Percentiles rank a stretch among this genome's conserved stretches.
Conservation (phyloP, 129 eudicot species). For the Flaveria linearis region DNA sequence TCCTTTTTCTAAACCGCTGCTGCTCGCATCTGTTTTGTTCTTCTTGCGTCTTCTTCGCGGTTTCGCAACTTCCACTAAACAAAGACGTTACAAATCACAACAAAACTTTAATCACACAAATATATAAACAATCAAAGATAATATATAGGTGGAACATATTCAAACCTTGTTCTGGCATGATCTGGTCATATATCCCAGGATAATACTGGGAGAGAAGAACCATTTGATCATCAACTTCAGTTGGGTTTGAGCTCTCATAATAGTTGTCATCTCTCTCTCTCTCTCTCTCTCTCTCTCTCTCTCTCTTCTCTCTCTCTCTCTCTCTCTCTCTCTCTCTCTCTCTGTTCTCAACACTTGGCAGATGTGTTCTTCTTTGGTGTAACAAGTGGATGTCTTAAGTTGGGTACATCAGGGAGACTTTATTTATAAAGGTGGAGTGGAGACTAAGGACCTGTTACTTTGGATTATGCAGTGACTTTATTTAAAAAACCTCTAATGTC, state of each 20-base stretch:
- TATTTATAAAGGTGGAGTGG: constrained; percentile 50
- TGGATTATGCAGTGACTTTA: constrained; percentile 39
- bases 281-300: constrained; percentile 27
- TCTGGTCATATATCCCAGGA: constrained; percentile 67
- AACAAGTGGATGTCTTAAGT: constrained; percentile 42
- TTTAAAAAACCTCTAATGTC: constrained; percentile 34
- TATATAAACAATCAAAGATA: constrained; percentile 7
- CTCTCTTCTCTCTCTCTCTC: constrained; percentile 27
- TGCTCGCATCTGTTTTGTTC: constrained; percentile 45
- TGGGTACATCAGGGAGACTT: constrained; percentile 40
- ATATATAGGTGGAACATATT: background rate
- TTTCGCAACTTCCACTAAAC: constrained; percentile 45
- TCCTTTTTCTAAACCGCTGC: constrained; percentile 66
- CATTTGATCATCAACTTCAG: constrained; percentile 61
- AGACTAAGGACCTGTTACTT: constrained; percentile 36
- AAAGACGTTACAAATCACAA: background rate
- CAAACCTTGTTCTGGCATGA: constrained; percentile 65
- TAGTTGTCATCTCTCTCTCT: constrained; percentile 39
- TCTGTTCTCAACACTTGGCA: constrained; percentile 36
- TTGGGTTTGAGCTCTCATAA: constrained; percentile 37
- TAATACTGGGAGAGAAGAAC: constrained; percentile 64
- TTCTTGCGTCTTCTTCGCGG: constrained; percentile 62
- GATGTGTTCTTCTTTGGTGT: constrained; percentile 37
- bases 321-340: constrained; percentile 26
- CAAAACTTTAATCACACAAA: constrained; percentile 13